phyloP scores from a whole-genome alignment of 2,329 filamentous ascomycete species.

The Diatrype stigma region DNA sequence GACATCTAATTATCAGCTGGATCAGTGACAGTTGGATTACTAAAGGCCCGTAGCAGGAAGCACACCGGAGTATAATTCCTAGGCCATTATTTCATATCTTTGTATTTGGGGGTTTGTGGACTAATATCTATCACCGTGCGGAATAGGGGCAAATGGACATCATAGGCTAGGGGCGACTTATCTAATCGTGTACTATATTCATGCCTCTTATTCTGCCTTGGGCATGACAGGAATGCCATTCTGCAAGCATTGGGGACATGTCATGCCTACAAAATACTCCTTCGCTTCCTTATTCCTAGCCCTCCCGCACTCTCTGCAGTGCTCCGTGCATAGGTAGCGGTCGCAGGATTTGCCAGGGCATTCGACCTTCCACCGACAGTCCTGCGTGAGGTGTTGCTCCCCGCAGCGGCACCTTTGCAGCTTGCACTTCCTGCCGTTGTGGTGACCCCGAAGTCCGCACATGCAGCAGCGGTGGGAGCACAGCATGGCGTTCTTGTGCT shows the following conservation, averaged over 20 bases:
- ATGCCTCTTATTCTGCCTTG: not conserved
- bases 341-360: slow-evolving; percentile 28
- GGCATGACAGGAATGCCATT: slow-evolving; percentile 13
- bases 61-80: no score
- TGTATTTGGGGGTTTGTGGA: no score
- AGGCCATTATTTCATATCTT: no score
- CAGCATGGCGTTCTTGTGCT: slow-evolving; percentile 33
- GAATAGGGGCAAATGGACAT: no score
- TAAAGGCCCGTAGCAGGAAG: no score
- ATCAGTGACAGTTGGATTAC: no score
- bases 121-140: no score
- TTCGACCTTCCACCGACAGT: slow-evolving; percentile 35
- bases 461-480: slow-evolving; percentile 36
- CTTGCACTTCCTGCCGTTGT: slow-evolving; percentile 32
- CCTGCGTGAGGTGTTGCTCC: slow-evolving; percentile 32
- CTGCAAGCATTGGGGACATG: slow-evolving; percentile 25
- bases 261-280: slow-evolving; percentile 25
- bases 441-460: slow-evolving; percentile 36
- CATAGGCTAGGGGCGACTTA: no score
- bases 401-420: slow-evolving; percentile 33
- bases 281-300: slow-evolving; percentile 17
- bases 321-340: slow-evolving; percentile 30
- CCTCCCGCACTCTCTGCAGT: slow-evolving; percentile 32
- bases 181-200: not conserved
- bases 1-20: no score